Evolutionary conservation across 2,329 filamentous ascomycete species (phyloP).

Genomic region (Epichloe coenophiala): DNA sequence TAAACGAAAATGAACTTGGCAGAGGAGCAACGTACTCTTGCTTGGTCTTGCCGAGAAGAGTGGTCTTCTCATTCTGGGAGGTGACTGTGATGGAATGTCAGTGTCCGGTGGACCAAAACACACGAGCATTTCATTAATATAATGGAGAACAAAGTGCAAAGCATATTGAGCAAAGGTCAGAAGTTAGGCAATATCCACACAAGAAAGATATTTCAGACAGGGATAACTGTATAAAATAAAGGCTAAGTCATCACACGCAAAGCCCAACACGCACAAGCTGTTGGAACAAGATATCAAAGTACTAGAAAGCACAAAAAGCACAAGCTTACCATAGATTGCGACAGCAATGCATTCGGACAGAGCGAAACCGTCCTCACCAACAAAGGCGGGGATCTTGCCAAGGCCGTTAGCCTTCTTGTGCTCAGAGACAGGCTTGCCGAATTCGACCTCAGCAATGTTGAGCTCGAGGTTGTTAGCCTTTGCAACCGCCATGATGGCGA

Average conservation of each 20-base stretch:
- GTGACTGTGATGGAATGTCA: slow-evolving; percentile 52
- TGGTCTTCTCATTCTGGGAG: slow-evolving; percentile 99
- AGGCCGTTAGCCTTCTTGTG: slow-evolving; percentile 79
- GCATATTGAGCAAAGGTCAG: slow-evolving; percentile 38
- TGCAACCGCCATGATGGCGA: slow-evolving; percentile 79
- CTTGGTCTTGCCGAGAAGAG: slow-evolving; percentile 98
- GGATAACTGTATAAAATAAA: slow-evolving; percentile 82
- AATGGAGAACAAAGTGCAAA: slow-evolving; percentile 2
- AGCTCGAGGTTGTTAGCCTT: slow-evolving; percentile 96
- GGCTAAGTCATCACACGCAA: slow-evolving; percentile 55
- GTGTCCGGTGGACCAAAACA: slow-evolving; percentile 7
- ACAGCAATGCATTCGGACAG: slow-evolving; percentile 88
- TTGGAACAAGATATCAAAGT: not conserved
- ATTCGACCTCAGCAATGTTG: slow-evolving; percentile 64
- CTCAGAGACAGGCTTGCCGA: slow-evolving; percentile 52
- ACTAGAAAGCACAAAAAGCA: not conserved
- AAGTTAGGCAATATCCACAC: slow-evolving; percentile 89
- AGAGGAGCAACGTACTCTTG: slow-evolving; percentile 58
- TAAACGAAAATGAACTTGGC: not conserved
- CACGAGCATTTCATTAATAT: not conserved
- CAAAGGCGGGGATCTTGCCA: slow-evolving; percentile 84
- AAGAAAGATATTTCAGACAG: slow-evolving; percentile 69
- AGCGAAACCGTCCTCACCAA: slow-evolving; percentile 80
- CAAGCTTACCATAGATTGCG: slow-evolving; percentile 80
- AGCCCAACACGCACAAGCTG: not conserved